A percentile compares a stretch with the other conserved stretches of the same genome.
phyloP scores from a whole-genome alignment of 1,284 basidiomycete genomes.

The Anthracocystis walkeri region DNA sequence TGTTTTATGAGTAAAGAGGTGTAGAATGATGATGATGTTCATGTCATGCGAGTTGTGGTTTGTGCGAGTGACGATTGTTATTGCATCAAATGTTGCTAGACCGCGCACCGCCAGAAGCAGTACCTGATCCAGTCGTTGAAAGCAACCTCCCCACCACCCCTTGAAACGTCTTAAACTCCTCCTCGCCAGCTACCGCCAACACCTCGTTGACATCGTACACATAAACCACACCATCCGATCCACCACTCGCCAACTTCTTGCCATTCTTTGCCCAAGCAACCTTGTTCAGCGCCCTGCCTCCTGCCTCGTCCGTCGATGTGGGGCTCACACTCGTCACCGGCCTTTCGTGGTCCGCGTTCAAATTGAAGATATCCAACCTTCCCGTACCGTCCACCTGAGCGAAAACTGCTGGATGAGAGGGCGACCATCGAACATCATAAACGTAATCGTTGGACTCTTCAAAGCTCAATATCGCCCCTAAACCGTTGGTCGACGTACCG shows the following conservation, averaged over 20 bases:
- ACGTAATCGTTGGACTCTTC: slow-evolving; percentile 98
- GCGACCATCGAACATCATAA: slow-evolving; percentile 99
- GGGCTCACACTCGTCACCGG: slow-evolving; percentile 16
- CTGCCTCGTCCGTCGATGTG: neutral
- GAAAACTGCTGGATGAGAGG: slow-evolving; percentile 91
- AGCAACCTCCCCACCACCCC: slow-evolving; percentile 34
- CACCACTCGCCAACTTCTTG: slow-evolving; percentile 85
- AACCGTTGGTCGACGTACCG: neutral
- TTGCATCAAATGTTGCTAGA: neutral
- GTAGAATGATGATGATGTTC: too few species aligned
- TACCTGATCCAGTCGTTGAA: neutral
- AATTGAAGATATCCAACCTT: slow-evolving; percentile 94
- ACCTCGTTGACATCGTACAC: slow-evolving; percentile 76
- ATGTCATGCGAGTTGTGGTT: too few species aligned
- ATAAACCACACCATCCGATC: slow-evolving; percentile 90
- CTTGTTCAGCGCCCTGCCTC: slow-evolving; percentile 83
- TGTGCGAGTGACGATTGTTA: too few species aligned
- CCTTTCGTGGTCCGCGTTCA: slow-evolving; percentile 88
- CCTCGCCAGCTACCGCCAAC: slow-evolving; percentile 42
- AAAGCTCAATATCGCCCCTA: slow-evolving; percentile 71
- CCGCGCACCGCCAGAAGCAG: neutral
- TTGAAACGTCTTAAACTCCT: slow-evolving; percentile 56
- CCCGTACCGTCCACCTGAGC: slow-evolving; percentile 93
- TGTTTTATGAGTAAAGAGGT: neutral
- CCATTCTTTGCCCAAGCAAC: slow-evolving; percentile 93